A percentile compares a stretch with the other conserved stretches of the same genome.
Conservation (phyloP, 805 yeast genomes). For the Starmerella apicola region DNA sequence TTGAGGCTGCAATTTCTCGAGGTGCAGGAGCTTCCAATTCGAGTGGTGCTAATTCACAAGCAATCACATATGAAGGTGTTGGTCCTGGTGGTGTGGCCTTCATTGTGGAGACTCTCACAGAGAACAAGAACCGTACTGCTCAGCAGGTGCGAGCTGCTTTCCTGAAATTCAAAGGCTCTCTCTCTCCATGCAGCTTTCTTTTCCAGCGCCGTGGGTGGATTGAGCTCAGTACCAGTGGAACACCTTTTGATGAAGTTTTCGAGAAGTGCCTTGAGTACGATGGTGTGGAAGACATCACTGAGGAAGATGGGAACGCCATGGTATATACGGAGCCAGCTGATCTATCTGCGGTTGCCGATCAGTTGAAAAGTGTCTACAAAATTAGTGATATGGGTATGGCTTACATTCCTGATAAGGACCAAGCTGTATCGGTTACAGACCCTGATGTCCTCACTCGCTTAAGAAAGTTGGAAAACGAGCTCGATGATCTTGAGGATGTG, state of each 20-base stretch:
- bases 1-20: conserved; percentile 77
- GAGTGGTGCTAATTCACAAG: conserved; percentile 46
- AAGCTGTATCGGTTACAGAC: conserved; percentile 41
- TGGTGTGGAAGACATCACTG: conserved; percentile 47
- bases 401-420: conserved; percentile 53
- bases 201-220: conserved; percentile 72
- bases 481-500: conserved; percentile 78
- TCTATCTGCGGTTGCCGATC: conserved; percentile 48
- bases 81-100: conserved; percentile 89
- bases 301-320: conserved; percentile 31
- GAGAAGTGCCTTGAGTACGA: conserved; percentile 58
- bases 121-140: conserved; percentile 73
- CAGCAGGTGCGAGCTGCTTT: conserved; percentile 64
- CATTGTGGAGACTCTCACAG: conserved; percentile 76
- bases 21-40: conserved; percentile 40
- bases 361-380: conserved; percentile 42
- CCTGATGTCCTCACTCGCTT: conserved; percentile 41
- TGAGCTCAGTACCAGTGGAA: conserved; percentile 32
- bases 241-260: conserved; percentile 51
- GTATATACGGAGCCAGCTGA: conserved; percentile 54
- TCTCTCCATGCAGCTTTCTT: conserved; percentile 67
- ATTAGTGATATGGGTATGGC: conserved; percentile 62
- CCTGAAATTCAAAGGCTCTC: conserved; percentile 44
- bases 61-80: conserved; percentile 70
- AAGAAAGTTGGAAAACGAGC: conserved; percentile 43